A percentile compares a stretch with the other conserved stretches of the same genome.
Evolutionary conservation across 2,329 filamentous ascomycete species (phyloP).

Genomic region (Sporothrix dimorphospora): DNA sequence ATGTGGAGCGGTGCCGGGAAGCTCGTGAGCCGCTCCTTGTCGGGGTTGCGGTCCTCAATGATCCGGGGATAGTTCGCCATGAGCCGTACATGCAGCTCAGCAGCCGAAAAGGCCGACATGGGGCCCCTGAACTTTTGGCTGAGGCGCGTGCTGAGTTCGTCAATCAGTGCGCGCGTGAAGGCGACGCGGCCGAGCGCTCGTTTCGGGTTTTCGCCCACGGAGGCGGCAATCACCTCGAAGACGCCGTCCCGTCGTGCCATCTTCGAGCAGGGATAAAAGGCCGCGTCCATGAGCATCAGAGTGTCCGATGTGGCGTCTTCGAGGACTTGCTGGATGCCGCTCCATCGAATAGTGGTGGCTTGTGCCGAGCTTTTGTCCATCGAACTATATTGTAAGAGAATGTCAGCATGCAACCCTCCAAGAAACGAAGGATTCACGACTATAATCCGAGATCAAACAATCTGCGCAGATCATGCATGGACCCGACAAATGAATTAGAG

Average conservation of each 20-base stretch:
- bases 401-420: neutral
- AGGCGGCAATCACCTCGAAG: slow-evolving; percentile 60
- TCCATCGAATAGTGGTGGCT: slow-evolving; percentile 56
- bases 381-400: slow-evolving; percentile 45
- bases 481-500: neutral
- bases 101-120: slow-evolving; percentile 49
- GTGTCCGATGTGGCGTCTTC: slow-evolving; percentile 61
- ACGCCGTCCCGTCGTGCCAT: slow-evolving; percentile 57
- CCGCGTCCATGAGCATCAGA: slow-evolving; percentile 61
- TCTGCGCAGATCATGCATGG: neutral
- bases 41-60: slow-evolving; percentile 53
- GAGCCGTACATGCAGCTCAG: slow-evolving; percentile 53
- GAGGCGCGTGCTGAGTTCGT: slow-evolving; percentile 54
- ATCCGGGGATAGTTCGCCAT: slow-evolving; percentile 56
- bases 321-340: slow-evolving; percentile 58
- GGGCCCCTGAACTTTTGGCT: slow-evolving; percentile 49
- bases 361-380: slow-evolving; percentile 48
- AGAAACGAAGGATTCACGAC: neutral
- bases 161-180: slow-evolving; percentile 56
- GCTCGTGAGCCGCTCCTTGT: slow-evolving; percentile 52
- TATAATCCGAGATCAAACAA: slow-evolving; percentile 6
- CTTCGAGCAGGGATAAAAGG: slow-evolving; percentile 59
- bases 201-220: slow-evolving; percentile 56
- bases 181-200: slow-evolving; percentile 52
- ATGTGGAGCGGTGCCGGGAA: slow-evolving; percentile 60